phyloP scores from a whole-genome alignment of 139 green algal genomes.

The Haematococcus sp. region DNA sequence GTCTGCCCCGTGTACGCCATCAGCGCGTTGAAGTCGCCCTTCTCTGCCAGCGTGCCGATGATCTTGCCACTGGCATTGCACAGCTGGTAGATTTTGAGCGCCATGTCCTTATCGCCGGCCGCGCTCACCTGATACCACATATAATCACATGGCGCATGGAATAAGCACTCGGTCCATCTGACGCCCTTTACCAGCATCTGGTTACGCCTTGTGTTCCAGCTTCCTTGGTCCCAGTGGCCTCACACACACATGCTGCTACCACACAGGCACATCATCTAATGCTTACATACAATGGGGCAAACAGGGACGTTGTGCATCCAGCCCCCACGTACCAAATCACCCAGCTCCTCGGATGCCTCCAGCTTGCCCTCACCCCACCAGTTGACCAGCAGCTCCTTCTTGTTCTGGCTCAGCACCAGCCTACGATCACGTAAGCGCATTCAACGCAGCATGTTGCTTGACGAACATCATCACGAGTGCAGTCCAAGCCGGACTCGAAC shows the following conservation, averaged over 20 bases:
- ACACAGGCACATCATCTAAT: too few species aligned
- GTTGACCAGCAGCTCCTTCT: constrained; percentile 97
- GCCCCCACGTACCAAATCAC: constrained; percentile 87
- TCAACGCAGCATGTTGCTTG: constrained; percentile 35
- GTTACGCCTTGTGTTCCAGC: too few species aligned
- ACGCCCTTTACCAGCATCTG: too few species aligned
- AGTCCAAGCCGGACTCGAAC: too few species aligned
- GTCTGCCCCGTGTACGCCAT: constrained; percentile 68
- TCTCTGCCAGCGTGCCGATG: constrained; percentile 83
- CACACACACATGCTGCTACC: too few species aligned
- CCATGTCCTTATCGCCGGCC: constrained; percentile 85
- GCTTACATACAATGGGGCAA: too few species aligned
- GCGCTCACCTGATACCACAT: not conserved
- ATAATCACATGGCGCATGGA: too few species aligned
- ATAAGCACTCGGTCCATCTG: too few species aligned
- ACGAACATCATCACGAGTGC: too few species aligned
- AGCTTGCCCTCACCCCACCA: constrained; percentile 97
- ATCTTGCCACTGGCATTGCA: constrained; percentile 55
- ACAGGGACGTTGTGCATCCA: too few species aligned
- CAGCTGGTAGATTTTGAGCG: constrained; percentile 88
- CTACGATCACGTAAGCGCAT: constrained; percentile 27
- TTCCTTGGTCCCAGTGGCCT: too few species aligned
- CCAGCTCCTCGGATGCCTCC: constrained; percentile 86
- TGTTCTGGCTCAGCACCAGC: constrained; percentile 96
- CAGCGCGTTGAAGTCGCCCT: constrained; percentile 94